Base-by-base conservation (phyloP, 805 yeast species). In the Metschnikowia dekortorum region DNA sequence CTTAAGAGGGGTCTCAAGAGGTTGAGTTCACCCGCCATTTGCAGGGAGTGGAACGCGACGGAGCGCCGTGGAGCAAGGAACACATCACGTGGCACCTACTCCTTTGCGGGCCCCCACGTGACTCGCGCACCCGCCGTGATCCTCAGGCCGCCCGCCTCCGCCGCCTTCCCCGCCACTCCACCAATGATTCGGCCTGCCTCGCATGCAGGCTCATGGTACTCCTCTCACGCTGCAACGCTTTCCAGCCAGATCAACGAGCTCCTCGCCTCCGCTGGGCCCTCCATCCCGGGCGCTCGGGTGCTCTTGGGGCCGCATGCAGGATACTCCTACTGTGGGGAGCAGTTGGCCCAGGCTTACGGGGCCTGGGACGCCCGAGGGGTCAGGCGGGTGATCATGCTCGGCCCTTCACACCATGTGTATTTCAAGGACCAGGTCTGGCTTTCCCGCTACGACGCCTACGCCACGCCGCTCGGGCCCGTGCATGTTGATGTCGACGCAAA, bases 171-270 rank as follows among this genome's bases (percentile, higher is more conserved):
- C 31, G 8, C 41, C 13, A 57, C 11, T 26, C 4, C 41, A 13
- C 41, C 13, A 39, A 39, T 60, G 54, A 53, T 66, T 40, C 70
- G 90, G 47, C 79, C 83, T 3, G 96, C 96, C 1, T 78, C 95
- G 1, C 97, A 92, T 65, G 85, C 97, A 2, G 98, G 98, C 2
- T 67, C 90, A 2, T 92, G 99, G 99, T 92, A 94, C 65, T 59
- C 82, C 2, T 73, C 73, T 11, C 74, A 75, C 42, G 57, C 74
- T 0, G 39, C 59, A 1, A 63, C 61, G 18, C 72, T 92, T 11
- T 63, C 71, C 2, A 51, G 61, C 8, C 87, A 87, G 55, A 50
- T 92, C 14, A 75, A 76, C 10, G 60, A 62, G 1, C 81, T 71
- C 57, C 66, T 87, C 41, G 2, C 60, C 60, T 4, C 77, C 73